These are phyloP conservation scores for Euphorbia schlechtendalii DNA, from an alignment of 441 rosid genomes.

Conservation along the genomic window DNA sequence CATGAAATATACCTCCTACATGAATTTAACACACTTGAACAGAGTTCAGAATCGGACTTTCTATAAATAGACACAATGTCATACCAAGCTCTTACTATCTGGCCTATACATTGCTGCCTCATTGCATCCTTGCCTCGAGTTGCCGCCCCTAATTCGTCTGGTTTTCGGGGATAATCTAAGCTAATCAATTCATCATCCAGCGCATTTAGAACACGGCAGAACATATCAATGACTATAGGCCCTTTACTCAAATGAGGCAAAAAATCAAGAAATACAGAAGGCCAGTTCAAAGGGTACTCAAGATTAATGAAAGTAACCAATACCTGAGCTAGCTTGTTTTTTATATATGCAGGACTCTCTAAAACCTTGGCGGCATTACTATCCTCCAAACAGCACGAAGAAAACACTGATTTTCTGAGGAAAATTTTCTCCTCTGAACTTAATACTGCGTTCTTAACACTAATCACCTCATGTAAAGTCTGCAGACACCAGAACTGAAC, in stretches of 20 bases:
- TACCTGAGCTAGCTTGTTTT: slow-evolving; percentile 91
- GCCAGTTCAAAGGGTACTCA: slow-evolving; percentile 79
- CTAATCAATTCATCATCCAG: slow-evolving; percentile 88
- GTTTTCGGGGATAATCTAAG: slow-evolving; percentile 68
- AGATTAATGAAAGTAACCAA: slow-evolving; percentile 75
- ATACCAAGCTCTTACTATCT: slow-evolving; percentile 82
- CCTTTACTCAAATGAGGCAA: slow-evolving; percentile 63
- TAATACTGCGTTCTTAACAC: slow-evolving; percentile 41
- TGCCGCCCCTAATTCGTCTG: slow-evolving; percentile 58
- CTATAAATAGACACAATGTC: slow-evolving; percentile 56
- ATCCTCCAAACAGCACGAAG: slow-evolving; percentile 58
- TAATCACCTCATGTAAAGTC: slow-evolving; percentile 65
- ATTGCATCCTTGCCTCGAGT: slow-evolving; percentile 82
- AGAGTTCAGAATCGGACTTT: slow-evolving; percentile 64
- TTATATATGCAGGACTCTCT: slow-evolving; percentile 71
- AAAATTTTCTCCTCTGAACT: slow-evolving; percentile 52
- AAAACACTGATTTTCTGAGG: slow-evolving; percentile 54
- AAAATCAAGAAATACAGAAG: slow-evolving; percentile 68
- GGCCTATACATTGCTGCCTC: slow-evolving; percentile 86
- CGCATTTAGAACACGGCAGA: slow-evolving; percentile 79
- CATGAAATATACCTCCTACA: slow-evolving; percentile 83
- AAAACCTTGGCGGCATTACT: slow-evolving; percentile 40
- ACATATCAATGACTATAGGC: slow-evolving; percentile 68
- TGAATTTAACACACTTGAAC: slow-evolving; percentile 60
- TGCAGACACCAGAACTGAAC: slow-evolving; percentile 98